phyloP scores from a whole-genome alignment of 306 rosid species.

The Vicia sativa region DNA sequence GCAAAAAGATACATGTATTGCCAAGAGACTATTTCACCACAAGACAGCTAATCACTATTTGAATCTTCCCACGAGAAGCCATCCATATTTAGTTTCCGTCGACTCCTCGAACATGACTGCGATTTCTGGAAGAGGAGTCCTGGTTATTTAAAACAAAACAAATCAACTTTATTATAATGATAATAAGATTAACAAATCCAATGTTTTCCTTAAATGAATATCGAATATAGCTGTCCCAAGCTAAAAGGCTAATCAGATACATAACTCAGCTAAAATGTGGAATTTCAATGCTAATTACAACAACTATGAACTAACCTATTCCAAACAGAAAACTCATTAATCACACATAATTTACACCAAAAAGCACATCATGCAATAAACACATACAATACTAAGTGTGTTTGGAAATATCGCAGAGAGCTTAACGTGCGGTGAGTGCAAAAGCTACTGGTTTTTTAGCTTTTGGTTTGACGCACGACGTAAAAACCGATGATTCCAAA shows the following conservation, averaged over 20 bases:
- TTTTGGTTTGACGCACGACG: not conserved
- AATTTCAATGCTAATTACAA: conserved; percentile 20
- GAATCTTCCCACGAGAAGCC: conserved; percentile 5
- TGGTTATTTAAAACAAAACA: conserved; percentile 7
- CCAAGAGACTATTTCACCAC: not conserved
- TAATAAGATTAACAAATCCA: not conserved
- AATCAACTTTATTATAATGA: not conserved
- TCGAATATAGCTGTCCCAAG: not conserved
- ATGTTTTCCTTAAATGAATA: not conserved
- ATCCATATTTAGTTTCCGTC: not conserved
- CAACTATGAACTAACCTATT: conserved; percentile 13
- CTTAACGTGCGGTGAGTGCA: conserved; percentile 1
- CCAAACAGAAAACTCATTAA: conserved; percentile 27
- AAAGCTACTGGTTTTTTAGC: conserved; percentile 7
- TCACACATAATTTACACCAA: conserved; percentile 46
- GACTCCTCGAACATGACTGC: not conserved
- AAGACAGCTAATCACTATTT: conserved; percentile 1
- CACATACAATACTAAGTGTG: conserved; percentile 10
- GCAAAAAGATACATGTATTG: not conserved
- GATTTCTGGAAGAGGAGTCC: not conserved
- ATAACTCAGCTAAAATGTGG: conserved; percentile 37
- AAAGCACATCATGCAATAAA: not conserved
- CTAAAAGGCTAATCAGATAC: conserved; percentile 17
- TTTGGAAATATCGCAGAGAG: not conserved
- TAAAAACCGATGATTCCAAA: conserved; percentile 4